Base-by-base conservation (phyloP, 164 flowering plant genomes). In the Liquidambar formosana region DNA sequence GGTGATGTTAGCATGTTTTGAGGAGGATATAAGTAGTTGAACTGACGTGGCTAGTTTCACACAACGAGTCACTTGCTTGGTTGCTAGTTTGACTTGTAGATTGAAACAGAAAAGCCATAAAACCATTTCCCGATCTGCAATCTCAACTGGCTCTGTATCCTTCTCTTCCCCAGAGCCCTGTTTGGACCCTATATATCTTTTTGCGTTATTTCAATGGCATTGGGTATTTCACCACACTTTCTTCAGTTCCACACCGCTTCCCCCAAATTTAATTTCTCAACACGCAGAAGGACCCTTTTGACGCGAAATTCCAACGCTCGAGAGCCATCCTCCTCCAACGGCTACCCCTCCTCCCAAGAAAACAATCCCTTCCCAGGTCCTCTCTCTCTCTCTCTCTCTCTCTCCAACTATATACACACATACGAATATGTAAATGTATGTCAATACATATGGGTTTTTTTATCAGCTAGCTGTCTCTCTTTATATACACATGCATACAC, bases 231-330 rank as follows among this genome's bases (percentile, higher is more conserved):
- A 16, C 63, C 77, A 22, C 38, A 14, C 46, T 44, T 77, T 70
- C 74, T 66, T 18, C 74, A 65, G 5, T 65, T 67, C 54, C 52
- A 66, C 18, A 21, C 38, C 16, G 3, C 2, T 33, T 33, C 21
- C 65, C 56, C 75, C 64, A 33, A 16, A 43, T n/a, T 65, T 72
- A 70, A 74, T 16, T 61, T 45, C 61, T 59, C 73, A 25, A 38
- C 75, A 1, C 3, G 3, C 53, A 71, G 47, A 26, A 75, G 21
- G 47, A 0, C 71, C 33, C 47, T 84, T 75, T 79, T 80, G 72
- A 86, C 88, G 79, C 85, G 80, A 73, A 73, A 8, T 65, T 78
- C 88, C 64, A 81, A 62, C 64, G 74, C 60, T 14, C 68, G 60
- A 14, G 69, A 68, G n/a, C 56, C 65, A 68, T 66, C 76, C 69